Percentiles rank a stretch among this genome's conserved stretches.
Evolutionary conservation across 2,329 filamentous ascomycete species (phyloP).

Genomic region (Cadophora gregata): DNA sequence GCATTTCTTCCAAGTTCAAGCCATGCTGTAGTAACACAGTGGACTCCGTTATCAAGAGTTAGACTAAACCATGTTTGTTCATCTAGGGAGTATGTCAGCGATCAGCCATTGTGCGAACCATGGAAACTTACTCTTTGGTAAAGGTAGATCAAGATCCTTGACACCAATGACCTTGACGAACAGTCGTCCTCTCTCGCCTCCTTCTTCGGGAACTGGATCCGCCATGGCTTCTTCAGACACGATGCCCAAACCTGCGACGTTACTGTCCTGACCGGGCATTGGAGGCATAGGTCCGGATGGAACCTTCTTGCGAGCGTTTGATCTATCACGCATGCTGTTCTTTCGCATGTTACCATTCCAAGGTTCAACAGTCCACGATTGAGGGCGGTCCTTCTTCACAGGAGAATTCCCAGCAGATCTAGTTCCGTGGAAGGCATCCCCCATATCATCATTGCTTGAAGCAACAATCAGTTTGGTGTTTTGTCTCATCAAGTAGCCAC

Average conservation of each 20-base stretch:
- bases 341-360: conserved; percentile 86
- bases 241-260: conserved; percentile 65
- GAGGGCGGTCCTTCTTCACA: conserved; percentile 77
- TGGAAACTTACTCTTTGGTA: conserved; percentile 78
- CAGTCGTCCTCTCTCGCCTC: conserved; percentile 83
- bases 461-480: conserved; percentile 97
- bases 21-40: conserved; percentile 97
- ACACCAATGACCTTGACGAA: conserved; percentile 99
- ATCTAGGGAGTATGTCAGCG: conserved; percentile 56
- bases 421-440: conserved; percentile 57
- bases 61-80: conserved; percentile 94
- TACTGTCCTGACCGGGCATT: conserved; percentile 86
- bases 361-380: conserved; percentile 95
- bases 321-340: conserved; percentile 67
- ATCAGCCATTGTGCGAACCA: background rate
- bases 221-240: conserved; percentile 63
- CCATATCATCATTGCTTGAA: conserved; percentile 71
- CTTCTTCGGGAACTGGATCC: conserved; percentile 71
- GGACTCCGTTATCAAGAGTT: conserved; percentile 96
- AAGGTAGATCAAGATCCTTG: conserved; percentile 89
- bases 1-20: conserved; percentile 90
- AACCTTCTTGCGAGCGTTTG: conserved; percentile 48
- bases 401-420: conserved; percentile 73
- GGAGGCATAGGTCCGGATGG: conserved; percentile 72
- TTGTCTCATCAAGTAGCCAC: conserved; percentile 97